Evolutionary conservation across 2,329 filamentous ascomycete species (phyloP).

Genomic region (Hypomyces perniciosus): DNA sequence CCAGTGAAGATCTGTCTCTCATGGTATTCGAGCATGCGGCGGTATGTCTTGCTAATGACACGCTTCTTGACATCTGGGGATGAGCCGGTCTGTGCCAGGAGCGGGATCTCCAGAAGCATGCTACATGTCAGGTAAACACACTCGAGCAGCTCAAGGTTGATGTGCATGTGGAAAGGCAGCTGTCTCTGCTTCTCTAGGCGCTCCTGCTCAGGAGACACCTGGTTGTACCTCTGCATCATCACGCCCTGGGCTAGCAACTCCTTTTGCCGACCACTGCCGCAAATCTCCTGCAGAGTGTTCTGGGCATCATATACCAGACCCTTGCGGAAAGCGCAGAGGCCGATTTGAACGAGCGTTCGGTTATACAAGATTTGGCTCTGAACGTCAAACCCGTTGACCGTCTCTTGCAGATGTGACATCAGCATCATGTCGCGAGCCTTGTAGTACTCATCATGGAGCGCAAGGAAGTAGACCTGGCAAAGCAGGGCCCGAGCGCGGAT

Average conservation of each 20-base stretch:
- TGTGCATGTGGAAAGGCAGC: conserved; percentile 99
- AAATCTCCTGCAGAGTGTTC: conserved; percentile 96
- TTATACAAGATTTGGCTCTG: conserved; percentile 98
- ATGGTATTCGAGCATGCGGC: conserved; percentile 98
- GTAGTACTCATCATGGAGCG: conserved; percentile 96
- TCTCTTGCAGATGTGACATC: conserved; percentile 98
- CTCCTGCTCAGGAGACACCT: conserved; percentile 96
- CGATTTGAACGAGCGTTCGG: conserved; percentile 93
- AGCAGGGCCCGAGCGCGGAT: conserved; percentile 95
- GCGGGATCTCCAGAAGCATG: conserved; percentile 97
- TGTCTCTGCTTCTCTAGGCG: conserved; percentile 94
- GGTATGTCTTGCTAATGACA: conserved; percentile 98
- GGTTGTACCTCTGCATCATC: conserved; percentile 94
- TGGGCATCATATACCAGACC: conserved; percentile 96
- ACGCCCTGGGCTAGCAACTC: conserved; percentile 96
- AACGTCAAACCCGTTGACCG: conserved; percentile 92
- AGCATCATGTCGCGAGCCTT: conserved; percentile 98
- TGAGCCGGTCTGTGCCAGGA: conserved; percentile 92
- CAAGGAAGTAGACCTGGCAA: conserved; percentile 97
- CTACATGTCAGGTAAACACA: conserved; percentile 98
- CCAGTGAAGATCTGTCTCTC: conserved; percentile 99
- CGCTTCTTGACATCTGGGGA: conserved; percentile 96
- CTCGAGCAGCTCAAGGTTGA: conserved; percentile 96
- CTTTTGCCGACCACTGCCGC: conserved; percentile 94
- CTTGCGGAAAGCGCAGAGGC: conserved; percentile 95